These are phyloP conservation scores for Fagopyrum esculentum DNA, from an alignment of 148 eudicot species.

Conservation along the genomic window DNA sequence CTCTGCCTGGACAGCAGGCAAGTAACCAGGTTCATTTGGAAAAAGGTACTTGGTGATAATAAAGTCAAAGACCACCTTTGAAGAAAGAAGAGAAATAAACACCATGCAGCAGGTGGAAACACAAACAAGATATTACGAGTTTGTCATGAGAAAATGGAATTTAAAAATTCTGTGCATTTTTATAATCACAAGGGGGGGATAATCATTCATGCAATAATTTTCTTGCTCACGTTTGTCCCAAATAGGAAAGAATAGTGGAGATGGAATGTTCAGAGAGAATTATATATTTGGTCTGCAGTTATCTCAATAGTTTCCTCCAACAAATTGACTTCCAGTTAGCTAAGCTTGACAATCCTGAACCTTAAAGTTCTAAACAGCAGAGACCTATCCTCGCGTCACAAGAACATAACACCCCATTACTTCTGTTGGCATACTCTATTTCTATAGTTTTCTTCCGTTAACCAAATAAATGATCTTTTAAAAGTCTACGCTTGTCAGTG, in stretches of 20 bases:
- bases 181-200: neutral
- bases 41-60: too few species aligned
- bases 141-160: neutral
- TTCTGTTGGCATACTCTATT: neutral
- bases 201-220: neutral
- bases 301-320: slow-evolving; percentile 3
- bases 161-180: neutral
- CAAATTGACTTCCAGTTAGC: neutral
- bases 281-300: neutral
- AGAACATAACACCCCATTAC: neutral
- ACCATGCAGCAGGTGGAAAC: neutral
- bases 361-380: neutral
- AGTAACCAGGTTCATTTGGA: neutral
- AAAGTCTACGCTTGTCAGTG: neutral
- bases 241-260: neutral
- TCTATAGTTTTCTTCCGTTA: neutral
- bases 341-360: neutral
- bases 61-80: too few species aligned
- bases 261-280: neutral
- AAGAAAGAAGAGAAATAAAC: neutral
- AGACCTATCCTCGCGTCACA: neutral
- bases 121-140: neutral
- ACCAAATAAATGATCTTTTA: neutral
- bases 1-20: neutral
- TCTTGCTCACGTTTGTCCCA: neutral